Percentiles rank a stretch among this genome's conserved stretches.
These are phyloP conservation scores for Sequoiadendron giganteum DNA, from an alignment of 75 land plant species.

Conservation along the genomic window DNA sequence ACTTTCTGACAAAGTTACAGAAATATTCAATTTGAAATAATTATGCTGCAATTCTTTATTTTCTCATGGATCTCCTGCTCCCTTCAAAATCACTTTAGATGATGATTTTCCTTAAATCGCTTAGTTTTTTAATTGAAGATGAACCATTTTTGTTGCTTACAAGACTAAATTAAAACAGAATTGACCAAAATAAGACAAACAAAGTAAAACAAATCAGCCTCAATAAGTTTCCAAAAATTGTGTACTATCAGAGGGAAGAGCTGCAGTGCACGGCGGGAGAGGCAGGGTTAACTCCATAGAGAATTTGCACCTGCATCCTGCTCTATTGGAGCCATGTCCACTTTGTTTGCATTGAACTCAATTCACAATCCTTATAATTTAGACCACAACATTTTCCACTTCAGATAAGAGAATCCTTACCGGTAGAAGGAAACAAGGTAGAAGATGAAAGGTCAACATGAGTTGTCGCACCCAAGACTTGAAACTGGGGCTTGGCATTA, in stretches of 20 bases:
- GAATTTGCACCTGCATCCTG: background rate
- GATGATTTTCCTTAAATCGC: too few relatives aligned
- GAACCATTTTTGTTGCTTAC: background rate
- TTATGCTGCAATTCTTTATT: background rate
- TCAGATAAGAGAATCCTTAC: background rate
- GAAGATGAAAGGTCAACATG: conserved; percentile 1
- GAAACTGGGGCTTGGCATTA: background rate
- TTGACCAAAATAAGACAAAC: too few relatives aligned
- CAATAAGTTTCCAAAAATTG: background rate
- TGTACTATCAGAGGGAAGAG: background rate
- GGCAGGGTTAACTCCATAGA: background rate
- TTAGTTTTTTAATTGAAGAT: background rate
- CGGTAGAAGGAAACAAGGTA: background rate
- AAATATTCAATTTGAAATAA: too few relatives aligned
- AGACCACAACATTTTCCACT: background rate
- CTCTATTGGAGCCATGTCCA: background rate
- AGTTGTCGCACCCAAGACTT: background rate
- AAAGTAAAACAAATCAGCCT: background rate
- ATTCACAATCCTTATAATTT: background rate
- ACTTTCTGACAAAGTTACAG: too few relatives aligned
- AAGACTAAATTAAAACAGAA: background rate
- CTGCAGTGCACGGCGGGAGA: background rate
- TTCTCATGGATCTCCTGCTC: background rate
- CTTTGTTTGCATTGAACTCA: background rate
- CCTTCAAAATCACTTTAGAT: background rate